Evolutionary conservation across 257 asterid genomes (phyloP), one percentile per base, ranked within the genome.

Genomic region (Solanum clarkiae): DNA sequence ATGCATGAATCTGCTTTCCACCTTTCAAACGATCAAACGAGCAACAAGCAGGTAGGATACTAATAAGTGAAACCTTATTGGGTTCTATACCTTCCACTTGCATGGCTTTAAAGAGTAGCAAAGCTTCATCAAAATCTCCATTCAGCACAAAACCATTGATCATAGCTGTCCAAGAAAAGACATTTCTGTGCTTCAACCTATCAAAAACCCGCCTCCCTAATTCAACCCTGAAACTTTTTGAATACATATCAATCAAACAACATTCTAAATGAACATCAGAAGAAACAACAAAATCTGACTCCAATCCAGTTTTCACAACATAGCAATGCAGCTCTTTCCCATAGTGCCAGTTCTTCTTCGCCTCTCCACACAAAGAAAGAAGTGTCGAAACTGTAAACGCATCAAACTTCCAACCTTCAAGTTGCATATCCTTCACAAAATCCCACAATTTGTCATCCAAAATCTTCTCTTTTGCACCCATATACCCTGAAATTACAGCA

Each of bases 251-350:
- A 49, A 93, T 89, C 94, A 93, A 87, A 70, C 95, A 89, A 84
- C 96, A 92, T 45, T 92, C 95, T 26, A 93, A 84, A 84, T 91
- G 96, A 87, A 88, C 91, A 79, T 93, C 95, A 32, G 81, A 24
- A 36, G 55, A 88, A n/a, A 17, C 59, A 16, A 80, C 81, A 2
- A 47, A 84, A 80, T 86, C 87, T 81, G 66, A 75, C 62, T 90
- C 90, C 87, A 90, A 84, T 77, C 86, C 89, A 55, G 87, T 87
- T 56, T 74, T 90, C 85, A 92, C 55, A 7, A 90, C 82, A 88
- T 91, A 92, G 77, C 92, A 87, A 82, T 94, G 97, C 62, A 94
- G 80, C 82, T 91, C 97, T 84, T 88, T 92, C 18, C 96, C 97
- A 84, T 84, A 90, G 15, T 70, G 36, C 84, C 80, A 75, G 3